phyloP scores from a whole-genome alignment of 2,329 filamentous ascomycete genomes.

The Pseudogymnoascus sp. region DNA sequence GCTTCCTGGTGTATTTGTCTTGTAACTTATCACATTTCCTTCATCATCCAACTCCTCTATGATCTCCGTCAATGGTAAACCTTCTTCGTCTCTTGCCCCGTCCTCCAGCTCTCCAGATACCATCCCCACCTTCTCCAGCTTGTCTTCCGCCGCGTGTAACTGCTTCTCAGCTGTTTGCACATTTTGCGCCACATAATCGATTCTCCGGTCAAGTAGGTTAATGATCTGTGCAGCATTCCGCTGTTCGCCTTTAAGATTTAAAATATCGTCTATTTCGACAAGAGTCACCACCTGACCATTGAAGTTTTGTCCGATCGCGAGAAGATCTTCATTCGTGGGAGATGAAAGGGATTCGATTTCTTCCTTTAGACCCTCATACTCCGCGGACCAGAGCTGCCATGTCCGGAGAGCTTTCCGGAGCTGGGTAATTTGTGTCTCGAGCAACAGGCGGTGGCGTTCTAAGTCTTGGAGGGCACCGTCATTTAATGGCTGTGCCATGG shows the following conservation, averaged over 20 bases:
- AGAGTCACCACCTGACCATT: constrained; percentile 55
- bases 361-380: constrained; percentile 84
- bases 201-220: constrained; percentile 60
- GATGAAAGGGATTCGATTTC: constrained; percentile 52
- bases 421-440: constrained; percentile 68
- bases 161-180: constrained; percentile 64
- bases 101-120: constrained; percentile 52
- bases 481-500: constrained; percentile 23
- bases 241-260: constrained; percentile 29
- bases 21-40: constrained; percentile 68
- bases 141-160: constrained; percentile 56
- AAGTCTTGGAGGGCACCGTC: constrained; percentile 40
- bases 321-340: constrained; percentile 37
- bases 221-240: constrained; percentile 56
- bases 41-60: constrained; percentile 86
- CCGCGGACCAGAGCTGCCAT: constrained; percentile 85
- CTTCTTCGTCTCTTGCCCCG: constrained; percentile 56
- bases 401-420: constrained; percentile 69
- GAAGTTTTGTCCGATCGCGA: constrained; percentile 42
- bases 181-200: constrained; percentile 87
- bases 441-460: constrained; percentile 63
- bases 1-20: constrained; percentile 58
- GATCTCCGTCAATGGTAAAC: constrained; percentile 79
- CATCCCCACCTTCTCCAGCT: constrained; percentile 54
- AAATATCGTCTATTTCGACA: constrained; percentile 45